Base-by-base conservation (phyloP, 2,329 filamentous ascomycete genomes). In the Tympanopsis confertula region DNA sequence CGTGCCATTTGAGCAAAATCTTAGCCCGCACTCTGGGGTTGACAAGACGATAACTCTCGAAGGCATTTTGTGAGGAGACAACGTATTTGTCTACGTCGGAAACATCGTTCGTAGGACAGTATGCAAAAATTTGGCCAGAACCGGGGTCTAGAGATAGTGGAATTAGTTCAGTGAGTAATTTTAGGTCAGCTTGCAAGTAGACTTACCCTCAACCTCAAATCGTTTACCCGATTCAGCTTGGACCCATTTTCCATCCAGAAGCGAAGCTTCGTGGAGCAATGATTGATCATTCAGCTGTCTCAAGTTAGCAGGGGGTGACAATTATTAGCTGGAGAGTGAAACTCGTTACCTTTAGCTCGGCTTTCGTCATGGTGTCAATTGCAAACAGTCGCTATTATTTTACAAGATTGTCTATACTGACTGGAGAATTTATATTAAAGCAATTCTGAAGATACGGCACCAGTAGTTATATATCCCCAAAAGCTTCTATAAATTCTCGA, bases 1-100 rank as follows among this genome's bases (percentile, higher is more conserved):
- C 40, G 41, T 61, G 53, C 61, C 61, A 64, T 12, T 44, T 46
- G 3, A 54, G 43, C 5, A 66, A 48, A 5, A 52, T 49, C 35
- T 59, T 46, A n/a, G 22, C 22, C 7, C 22, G 4, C 36, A n/a
- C 20, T 14, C 36, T 20, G 13, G 36, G 36, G 24, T 30, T 37
- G n/a, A 19, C 20, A 15, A n/a, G 13, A 12, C 15, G 13, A 13
- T 15, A 37, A 12, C 19, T 19, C 13, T 5, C 13, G 20, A 26
- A 37, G 14, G 36, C 36, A 14, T 20, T 20, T 12, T 37, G 36
- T n/a, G 36, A 26, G n/a, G 36, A 26, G 12, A n/a, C 14, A 13
- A 37, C 36, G 13, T 14, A 14, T 14, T 17, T 13, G 18, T 37
- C 36, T 12, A 37, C 20, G 36, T 37, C 36, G 13, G 18, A 18